Percentiles rank a stretch among this genome's conserved stretches.
Evolutionary conservation across 352 stramenopile genomes (phyloP).

Genomic region (Phytopythium mirpurense): DNA sequence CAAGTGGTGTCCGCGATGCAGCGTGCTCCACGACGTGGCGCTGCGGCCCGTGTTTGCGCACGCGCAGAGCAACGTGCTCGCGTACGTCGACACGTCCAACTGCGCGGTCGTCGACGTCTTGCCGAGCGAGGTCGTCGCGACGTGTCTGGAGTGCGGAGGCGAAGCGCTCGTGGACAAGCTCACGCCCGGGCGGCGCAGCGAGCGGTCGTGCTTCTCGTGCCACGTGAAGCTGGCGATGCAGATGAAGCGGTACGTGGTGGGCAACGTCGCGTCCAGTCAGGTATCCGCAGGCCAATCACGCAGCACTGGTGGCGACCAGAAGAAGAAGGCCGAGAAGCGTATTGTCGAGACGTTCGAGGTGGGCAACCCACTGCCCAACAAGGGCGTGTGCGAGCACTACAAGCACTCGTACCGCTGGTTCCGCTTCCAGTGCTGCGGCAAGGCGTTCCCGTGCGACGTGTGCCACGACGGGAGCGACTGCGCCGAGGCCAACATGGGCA

Average conservation of each 20-base stretch:
- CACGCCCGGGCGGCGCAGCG: constrained; percentile 40
- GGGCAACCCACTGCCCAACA: constrained; percentile 62
- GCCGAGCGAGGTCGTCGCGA: constrained; percentile 62
- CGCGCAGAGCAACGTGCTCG: constrained; percentile 47
- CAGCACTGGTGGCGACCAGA: constrained; percentile 17
- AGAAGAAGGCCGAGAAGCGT: constrained; percentile 30
- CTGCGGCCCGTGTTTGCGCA: constrained; percentile 71
- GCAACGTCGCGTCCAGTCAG: constrained; percentile 8
- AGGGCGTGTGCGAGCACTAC: constrained; percentile 75
- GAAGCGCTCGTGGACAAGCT: constrained; percentile 61
- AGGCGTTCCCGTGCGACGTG: constrained; percentile 75
- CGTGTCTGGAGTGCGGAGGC: constrained; percentile 57
- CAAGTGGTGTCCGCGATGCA: constrained; percentile 82
- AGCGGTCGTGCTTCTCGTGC: constrained; percentile 68
- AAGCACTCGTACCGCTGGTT: constrained; percentile 80
- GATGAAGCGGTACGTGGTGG: constrained; percentile 49
- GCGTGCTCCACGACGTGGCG: constrained; percentile 56
- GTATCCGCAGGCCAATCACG: background rate
- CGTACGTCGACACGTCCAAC: constrained; percentile 73
- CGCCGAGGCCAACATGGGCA: constrained; percentile 58
- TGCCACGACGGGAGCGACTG: constrained; percentile 76
- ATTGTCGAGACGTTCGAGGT: constrained; percentile 50
- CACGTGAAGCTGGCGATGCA: constrained; percentile 75
- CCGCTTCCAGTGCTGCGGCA: constrained; percentile 82
- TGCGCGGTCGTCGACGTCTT: constrained; percentile 66